Evolutionary conservation across 1,139 yeast genomes (phyloP), one percentile per base, ranked within the genome.

Genomic region (Debaryomyces sp.): DNA sequence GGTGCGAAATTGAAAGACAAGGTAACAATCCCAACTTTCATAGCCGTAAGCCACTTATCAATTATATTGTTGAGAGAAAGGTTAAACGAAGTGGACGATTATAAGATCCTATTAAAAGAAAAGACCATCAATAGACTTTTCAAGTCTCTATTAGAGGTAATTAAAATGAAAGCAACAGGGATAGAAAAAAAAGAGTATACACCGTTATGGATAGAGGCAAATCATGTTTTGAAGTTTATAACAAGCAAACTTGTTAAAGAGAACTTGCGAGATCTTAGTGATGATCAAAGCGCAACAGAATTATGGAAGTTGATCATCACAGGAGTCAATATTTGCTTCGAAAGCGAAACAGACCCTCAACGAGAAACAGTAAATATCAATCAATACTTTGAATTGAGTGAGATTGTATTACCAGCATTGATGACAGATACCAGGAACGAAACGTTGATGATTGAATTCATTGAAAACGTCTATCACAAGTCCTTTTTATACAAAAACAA

Each of bases 21-120:
- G 45, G 65, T 71, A 9, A 82, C 81, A 50, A 71, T 81, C 24
- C 94, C 96, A 1, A 78, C 90, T 0, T 90, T 86, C 60, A 76
- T 84, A 34, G 83, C 90, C 0, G 67, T 87, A 2, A 80, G 94
- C 54, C 76, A 76, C 47, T 60, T 66, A 26, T 75, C 89, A 1
- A 68, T 84, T 46, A 66, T 64, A 10, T 55, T 79, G 7, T 58
- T 89, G 24, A 58, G 62, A 4, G 54, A 54, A 0, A 73, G 74
- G 35, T 50, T 87, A 15, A 54, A 58, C 0, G 48, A 57, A 1
- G 54, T 76, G 1, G 51, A 50, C 0, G 71, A 74, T 45, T 67
- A 74, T 36, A 52, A 60, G 1, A 59, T 66, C 0, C 62, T 82
- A 21, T 55, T 84, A 2, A 58, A 69, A 8, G 83, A 83, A 51